Evolutionary conservation across 2,329 filamentous ascomycete species (phyloP).

Genomic region (Aspergillus unguis): DNA sequence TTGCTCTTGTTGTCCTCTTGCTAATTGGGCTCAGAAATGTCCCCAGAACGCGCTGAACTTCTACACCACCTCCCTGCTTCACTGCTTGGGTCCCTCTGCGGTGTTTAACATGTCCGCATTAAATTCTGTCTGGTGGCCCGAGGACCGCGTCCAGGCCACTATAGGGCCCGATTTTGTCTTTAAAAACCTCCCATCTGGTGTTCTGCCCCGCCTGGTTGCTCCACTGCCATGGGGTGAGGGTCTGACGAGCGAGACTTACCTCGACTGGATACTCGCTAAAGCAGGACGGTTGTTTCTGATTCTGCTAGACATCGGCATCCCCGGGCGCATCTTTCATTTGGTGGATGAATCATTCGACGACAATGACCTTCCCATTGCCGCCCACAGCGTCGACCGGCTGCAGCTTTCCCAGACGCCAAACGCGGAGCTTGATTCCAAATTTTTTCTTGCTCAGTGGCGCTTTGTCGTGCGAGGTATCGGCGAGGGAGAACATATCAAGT

Average conservation of each 20-base stretch:
- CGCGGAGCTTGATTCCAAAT: conserved; percentile 50
- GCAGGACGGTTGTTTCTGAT: conserved; percentile 59
- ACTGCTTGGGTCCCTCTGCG: background rate
- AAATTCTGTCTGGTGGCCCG: conserved; percentile 46
- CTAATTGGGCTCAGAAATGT: conserved; percentile 4
- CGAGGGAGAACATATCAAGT: conserved; percentile 57
- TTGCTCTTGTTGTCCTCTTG: background rate
- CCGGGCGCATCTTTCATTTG: conserved; percentile 60
- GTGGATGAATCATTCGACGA: conserved; percentile 62
- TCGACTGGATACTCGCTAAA: conserved; percentile 61
- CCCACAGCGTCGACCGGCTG: conserved; percentile 54
- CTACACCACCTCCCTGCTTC: conserved; percentile 4
- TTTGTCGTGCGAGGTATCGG: conserved; percentile 56
- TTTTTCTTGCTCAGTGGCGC: conserved; percentile 59
- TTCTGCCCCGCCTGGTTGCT: conserved; percentile 37
- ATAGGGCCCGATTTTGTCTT: conserved; percentile 42
- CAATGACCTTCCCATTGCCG: conserved; percentile 56
- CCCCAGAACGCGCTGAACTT: background rate
- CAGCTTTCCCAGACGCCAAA: conserved; percentile 49
- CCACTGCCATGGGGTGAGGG: conserved; percentile 44
- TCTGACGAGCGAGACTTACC: conserved; percentile 51
- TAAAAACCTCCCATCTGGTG: conserved; percentile 31
- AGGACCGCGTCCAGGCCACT: conserved; percentile 43
- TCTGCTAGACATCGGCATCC: conserved; percentile 57
- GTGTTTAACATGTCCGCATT: conserved; percentile 24